These are phyloP conservation scores for Paraleonurus japonicus DNA, from an alignment of 257 asterid species.

Conservation along the genomic window DNA sequence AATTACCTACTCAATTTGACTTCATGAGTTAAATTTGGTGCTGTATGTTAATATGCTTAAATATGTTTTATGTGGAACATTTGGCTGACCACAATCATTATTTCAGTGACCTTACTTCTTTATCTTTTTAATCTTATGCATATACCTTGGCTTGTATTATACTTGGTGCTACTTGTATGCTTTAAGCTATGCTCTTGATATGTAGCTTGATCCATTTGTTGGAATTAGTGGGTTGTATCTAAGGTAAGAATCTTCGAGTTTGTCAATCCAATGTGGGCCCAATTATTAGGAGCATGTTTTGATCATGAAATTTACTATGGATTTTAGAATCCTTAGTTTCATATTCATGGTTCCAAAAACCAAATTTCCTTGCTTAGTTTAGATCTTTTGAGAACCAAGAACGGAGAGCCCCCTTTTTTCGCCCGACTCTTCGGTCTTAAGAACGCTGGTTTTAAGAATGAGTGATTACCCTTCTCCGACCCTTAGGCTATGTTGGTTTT, in stretches of 20 bases:
- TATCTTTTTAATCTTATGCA: background rate
- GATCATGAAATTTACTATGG: background rate
- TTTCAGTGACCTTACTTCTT: background rate
- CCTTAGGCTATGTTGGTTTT: too few species aligned
- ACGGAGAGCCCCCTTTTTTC: too few species aligned
- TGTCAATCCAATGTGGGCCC: background rate
- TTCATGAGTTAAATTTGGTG: slow-evolving; percentile 6
- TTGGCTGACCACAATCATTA: background rate
- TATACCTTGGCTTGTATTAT: background rate
- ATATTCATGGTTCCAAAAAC: background rate
- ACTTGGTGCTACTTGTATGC: background rate
- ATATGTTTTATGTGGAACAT: background rate
- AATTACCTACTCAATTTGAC: background rate
- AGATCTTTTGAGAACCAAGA: too few species aligned
- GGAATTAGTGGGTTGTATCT: slow-evolving; percentile 1
- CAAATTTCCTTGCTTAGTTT: background rate
- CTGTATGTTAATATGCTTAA: background rate
- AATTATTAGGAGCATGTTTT: background rate
- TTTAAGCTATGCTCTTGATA: background rate
- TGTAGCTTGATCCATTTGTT: background rate
- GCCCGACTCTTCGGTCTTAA: too few species aligned
- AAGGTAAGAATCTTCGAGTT: background rate
- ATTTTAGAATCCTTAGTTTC: background rate
- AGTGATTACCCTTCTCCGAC: too few species aligned
- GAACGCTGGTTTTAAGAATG: too few species aligned